Percentiles rank a stretch among this genome's conserved stretches.
phyloP scores from a whole-genome alignment of 2,329 filamentous ascomycete species.

The Beauveria caledonica region DNA sequence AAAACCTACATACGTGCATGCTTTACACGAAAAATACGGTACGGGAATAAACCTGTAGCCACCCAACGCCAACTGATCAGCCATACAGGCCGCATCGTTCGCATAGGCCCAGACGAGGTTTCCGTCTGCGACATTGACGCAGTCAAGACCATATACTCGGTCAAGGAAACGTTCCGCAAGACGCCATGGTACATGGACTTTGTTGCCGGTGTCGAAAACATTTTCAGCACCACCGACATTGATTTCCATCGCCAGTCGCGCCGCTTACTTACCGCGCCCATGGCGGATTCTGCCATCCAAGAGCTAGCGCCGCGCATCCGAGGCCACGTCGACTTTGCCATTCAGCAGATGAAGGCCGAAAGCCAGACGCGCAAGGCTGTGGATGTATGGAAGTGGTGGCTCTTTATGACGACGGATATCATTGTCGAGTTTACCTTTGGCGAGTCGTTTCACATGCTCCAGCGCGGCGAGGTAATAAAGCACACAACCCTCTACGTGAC shows the following conservation, averaged over 20 bases:
- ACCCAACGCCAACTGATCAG: not conserved
- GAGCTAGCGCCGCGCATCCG: constrained; percentile 1
- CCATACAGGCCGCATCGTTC: constrained; percentile 5
- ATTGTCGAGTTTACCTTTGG: constrained; percentile 21
- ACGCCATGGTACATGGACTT: constrained; percentile 3
- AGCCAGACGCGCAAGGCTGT: constrained; percentile 11
- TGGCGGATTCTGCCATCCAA: constrained; percentile 5
- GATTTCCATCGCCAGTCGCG: constrained; percentile 3
- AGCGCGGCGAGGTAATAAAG: not conserved
- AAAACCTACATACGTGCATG: not conserved
- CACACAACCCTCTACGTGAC: not conserved
- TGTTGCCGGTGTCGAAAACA: not conserved
- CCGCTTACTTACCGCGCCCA: not conserved
- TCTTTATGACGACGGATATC: constrained; percentile 20
- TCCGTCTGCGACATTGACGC: not conserved
- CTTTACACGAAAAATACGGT: constrained; percentile 7
- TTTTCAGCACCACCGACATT: constrained; percentile 1
- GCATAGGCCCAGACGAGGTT: constrained; percentile 3
- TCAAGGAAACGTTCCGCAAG: constrained; percentile 9
- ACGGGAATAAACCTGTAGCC: not conserved
- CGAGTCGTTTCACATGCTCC: constrained; percentile 16
- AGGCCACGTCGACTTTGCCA: constrained; percentile 17
- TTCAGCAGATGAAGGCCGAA: constrained; percentile 15
- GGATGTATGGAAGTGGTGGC: constrained; percentile 18
- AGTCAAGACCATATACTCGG: constrained; percentile 5